phyloP scores from a whole-genome alignment of 129 eudicot genomes.

The Centella asiatica region DNA sequence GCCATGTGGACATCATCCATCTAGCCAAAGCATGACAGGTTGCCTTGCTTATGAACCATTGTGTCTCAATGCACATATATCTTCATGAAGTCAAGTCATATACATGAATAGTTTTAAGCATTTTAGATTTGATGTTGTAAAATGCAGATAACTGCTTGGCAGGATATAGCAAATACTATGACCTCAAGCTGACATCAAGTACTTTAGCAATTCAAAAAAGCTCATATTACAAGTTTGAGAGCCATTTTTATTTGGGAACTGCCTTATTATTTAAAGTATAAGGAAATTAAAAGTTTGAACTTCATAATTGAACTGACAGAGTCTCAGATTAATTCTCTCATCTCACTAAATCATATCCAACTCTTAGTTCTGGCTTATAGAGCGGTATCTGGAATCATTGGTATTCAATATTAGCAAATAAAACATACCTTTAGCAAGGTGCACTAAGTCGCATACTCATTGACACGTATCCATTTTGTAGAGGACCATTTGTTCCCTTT shows the following conservation, averaged over 20 bases:
- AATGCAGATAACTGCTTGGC: background rate
- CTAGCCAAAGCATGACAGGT: background rate
- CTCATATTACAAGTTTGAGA: background rate
- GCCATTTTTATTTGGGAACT: background rate
- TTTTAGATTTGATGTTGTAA: no score
- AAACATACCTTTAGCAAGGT: constrained; percentile 23
- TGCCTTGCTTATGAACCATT: background rate
- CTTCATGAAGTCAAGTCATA: background rate
- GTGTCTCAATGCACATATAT: background rate
- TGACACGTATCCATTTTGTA: constrained; percentile 69
- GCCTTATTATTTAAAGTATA: background rate
- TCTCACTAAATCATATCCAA: background rate
- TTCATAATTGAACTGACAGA: background rate
- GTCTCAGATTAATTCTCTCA: no score
- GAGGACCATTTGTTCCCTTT: constrained; percentile 84
- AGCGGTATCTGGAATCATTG: no score
- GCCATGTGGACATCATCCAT: background rate
- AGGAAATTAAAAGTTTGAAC: background rate
- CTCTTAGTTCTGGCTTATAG: background rate
- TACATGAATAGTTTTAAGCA: background rate
- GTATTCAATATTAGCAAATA: background rate
- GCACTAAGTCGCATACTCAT: constrained; percentile 30
- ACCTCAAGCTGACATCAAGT: constrained; percentile 5
- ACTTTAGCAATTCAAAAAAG: background rate
- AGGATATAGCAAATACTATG: background rate